A percentile compares a stretch with the other conserved stretches of the same genome.
These are phyloP conservation scores for Chlorella ohadii DNA, from an alignment of 139 green algal genomes.

Conservation along the genomic window DNA sequence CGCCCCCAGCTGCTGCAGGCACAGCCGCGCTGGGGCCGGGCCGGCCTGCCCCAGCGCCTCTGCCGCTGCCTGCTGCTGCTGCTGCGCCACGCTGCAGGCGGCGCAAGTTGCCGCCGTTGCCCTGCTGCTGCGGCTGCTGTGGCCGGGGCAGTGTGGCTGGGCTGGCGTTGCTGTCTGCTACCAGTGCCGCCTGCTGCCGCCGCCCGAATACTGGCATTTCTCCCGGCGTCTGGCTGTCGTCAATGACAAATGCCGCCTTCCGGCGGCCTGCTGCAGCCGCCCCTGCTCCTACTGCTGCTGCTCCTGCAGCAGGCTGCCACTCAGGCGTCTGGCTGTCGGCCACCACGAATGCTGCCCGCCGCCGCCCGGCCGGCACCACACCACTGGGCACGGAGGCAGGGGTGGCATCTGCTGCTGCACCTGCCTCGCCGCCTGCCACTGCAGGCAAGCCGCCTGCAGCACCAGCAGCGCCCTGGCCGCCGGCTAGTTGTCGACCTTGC, in stretches of 20 bases:
- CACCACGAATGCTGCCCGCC: not conserved
- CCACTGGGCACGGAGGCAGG: not conserved
- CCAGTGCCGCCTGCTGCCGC: no score
- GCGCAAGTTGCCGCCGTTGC: not conserved
- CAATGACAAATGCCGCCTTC: not conserved
- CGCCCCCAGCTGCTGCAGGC: not conserved
- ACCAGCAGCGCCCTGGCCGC: no score
- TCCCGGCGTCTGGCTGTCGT: constrained; percentile 2
- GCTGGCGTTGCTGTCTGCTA: no score
- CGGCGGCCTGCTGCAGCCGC: not conserved
- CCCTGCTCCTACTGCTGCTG: not conserved
- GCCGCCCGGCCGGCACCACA: not conserved
- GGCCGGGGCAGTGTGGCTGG: no score
- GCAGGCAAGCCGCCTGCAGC: not conserved
- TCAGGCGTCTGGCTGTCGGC: constrained; percentile 16
- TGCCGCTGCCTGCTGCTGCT: not conserved
- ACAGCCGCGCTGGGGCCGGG: not conserved
- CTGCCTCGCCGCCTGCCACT: not conserved
- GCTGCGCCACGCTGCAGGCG: not conserved
- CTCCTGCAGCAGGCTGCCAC: not conserved
- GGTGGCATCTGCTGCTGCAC: not conserved
- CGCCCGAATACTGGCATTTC: no score
- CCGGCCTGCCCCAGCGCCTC: not conserved
- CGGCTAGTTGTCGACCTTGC: no score
- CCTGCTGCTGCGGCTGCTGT: not conserved